These are phyloP conservation scores for Rhypophila decipiens DNA, from an alignment of 495 filamentous ascomycete species.

Conservation along the genomic window DNA sequence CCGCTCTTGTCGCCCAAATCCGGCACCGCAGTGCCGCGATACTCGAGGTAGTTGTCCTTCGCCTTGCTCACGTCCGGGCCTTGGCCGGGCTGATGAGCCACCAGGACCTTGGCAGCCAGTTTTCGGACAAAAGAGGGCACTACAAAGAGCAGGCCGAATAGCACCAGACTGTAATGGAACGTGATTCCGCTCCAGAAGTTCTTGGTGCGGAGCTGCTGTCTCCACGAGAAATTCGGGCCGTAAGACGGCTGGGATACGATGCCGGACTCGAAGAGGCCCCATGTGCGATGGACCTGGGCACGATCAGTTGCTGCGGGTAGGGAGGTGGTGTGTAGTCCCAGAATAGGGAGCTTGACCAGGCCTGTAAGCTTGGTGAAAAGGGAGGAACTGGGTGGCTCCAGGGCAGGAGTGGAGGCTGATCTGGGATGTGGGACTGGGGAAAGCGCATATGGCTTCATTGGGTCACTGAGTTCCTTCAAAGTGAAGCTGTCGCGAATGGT, in stretches of 20 bases:
- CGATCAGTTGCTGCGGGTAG: slow-evolving; percentile 53
- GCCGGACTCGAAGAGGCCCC: slow-evolving; percentile 61
- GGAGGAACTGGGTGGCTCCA: slow-evolving; percentile 15
- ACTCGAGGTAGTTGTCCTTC: slow-evolving; percentile 54
- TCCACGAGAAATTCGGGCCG: slow-evolving; percentile 66
- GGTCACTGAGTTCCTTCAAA: slow-evolving; percentile 46
- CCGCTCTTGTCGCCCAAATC: slow-evolving; percentile 38
- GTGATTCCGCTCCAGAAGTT: slow-evolving; percentile 52
- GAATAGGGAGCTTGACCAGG: slow-evolving; percentile 51
- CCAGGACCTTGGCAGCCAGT: slow-evolving; percentile 21
- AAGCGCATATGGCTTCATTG: slow-evolving; percentile 57
- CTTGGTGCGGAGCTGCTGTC: slow-evolving; percentile 58
- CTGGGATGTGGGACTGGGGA: slow-evolving; percentile 55
- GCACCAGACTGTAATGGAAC: slow-evolving; percentile 49
- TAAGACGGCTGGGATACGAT: slow-evolving; percentile 43
- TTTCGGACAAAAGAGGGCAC: slow-evolving; percentile 32
- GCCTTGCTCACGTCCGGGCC: slow-evolving; percentile 56
- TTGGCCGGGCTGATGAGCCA: slow-evolving; percentile 57
- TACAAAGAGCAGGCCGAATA: slow-evolving; percentile 46
- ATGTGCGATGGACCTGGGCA: slow-evolving; percentile 66
- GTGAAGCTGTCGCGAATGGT: slow-evolving; percentile 58
- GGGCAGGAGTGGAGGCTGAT: slow-evolving; percentile 30
- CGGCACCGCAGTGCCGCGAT: slow-evolving; percentile 57
- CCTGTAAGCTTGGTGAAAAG: slow-evolving; percentile 51
- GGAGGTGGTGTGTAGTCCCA: slow-evolving; percentile 63